phyloP scores from a whole-genome alignment of 2,329 filamentous ascomycete species.

The Ustilaginoidea virens region DNA sequence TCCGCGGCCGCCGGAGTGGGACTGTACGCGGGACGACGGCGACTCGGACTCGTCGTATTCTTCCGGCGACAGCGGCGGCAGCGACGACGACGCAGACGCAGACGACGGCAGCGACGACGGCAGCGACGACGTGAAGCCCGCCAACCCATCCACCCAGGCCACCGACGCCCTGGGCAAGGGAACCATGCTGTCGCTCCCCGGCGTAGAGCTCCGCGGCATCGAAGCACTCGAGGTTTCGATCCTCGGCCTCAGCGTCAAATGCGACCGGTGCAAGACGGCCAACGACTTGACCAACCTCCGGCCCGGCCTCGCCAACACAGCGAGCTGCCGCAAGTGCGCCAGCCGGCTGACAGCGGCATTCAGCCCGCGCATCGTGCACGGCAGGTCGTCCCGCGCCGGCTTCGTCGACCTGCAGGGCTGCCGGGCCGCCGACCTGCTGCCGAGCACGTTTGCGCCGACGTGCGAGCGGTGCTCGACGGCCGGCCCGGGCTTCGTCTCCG shows the following conservation, averaged over 20 bases:
- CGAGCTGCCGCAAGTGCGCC: conserved; percentile 45
- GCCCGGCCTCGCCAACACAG: conserved; percentile 32
- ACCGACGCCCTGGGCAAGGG: conserved; percentile 40
- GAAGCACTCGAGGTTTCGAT: conserved; percentile 57
- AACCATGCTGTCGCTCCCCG: conserved; percentile 66
- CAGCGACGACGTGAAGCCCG: conserved; percentile 23
- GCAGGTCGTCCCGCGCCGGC: conserved; percentile 57
- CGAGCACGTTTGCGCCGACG: conserved; percentile 65
- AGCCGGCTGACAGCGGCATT: conserved; percentile 37
- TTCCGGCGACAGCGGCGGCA: too few relatives aligned
- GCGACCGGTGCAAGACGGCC: conserved; percentile 59
- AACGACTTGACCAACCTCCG: conserved; percentile 55
- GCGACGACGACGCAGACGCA: conserved; percentile 21
- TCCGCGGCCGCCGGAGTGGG: conserved; percentile 66
- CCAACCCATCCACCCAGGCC: conserved; percentile 22
- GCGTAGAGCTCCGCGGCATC: conserved; percentile 60
- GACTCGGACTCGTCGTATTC: conserved; percentile 14
- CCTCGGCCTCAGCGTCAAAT: conserved; percentile 59
- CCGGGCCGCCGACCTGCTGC: conserved; percentile 59
- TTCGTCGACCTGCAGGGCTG: conserved; percentile 67
- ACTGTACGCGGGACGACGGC: conserved; percentile 26
- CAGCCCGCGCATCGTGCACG: conserved; percentile 56
- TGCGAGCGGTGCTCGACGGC: conserved; percentile 61
- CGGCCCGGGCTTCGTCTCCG: conserved; percentile 52
- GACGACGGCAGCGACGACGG: conserved; percentile 30